phyloP scores from a whole-genome alignment of 495 filamentous ascomycete genomes.

The Penicillium fimorum region DNA sequence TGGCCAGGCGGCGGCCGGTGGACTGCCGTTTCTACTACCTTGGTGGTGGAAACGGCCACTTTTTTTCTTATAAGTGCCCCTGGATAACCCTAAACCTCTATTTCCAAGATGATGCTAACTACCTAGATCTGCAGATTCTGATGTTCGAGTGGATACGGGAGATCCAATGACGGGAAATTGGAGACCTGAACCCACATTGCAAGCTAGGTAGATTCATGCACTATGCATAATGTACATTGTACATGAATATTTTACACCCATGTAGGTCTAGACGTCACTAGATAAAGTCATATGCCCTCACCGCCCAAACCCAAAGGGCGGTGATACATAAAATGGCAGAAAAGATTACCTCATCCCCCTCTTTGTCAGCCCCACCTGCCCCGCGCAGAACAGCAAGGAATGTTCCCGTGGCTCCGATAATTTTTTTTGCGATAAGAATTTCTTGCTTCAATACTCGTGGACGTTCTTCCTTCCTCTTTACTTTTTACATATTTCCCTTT shows the following conservation, averaged over 20 bases:
- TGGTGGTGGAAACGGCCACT: conserved; percentile 50
- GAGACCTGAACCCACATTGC: neutral
- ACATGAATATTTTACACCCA: neutral
- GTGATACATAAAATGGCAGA: neutral
- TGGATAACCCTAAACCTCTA: neutral
- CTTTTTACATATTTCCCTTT: too few relatives aligned
- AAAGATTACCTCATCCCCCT: conserved; percentile 1
- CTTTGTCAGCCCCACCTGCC: conserved; percentile 30
- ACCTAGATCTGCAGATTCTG: conserved; percentile 25
- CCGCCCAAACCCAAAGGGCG: neutral
- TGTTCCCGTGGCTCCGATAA: conserved; percentile 32
- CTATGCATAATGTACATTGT: neutral
- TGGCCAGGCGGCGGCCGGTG: conserved; percentile 19
- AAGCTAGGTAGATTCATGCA: neutral
- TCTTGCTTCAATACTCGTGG: conserved; percentile 8
- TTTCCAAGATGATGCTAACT: conserved; percentile 30
- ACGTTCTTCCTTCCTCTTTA: too few relatives aligned
- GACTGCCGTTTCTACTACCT: conserved; percentile 37
- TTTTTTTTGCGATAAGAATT: conserved; percentile 28
- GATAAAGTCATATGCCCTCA: conserved; percentile 1
- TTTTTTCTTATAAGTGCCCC: conserved; percentile 63
- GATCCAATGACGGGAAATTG: neutral
- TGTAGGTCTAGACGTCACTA: conserved; percentile 1
- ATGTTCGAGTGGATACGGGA: neutral
- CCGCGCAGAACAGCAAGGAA: conserved; percentile 45